Percentiles rank a stretch among this genome's conserved stretches.
Evolutionary conservation across 2,329 filamentous ascomycete species (phyloP).

Genomic region (Macroventuria anomochaeta): DNA sequence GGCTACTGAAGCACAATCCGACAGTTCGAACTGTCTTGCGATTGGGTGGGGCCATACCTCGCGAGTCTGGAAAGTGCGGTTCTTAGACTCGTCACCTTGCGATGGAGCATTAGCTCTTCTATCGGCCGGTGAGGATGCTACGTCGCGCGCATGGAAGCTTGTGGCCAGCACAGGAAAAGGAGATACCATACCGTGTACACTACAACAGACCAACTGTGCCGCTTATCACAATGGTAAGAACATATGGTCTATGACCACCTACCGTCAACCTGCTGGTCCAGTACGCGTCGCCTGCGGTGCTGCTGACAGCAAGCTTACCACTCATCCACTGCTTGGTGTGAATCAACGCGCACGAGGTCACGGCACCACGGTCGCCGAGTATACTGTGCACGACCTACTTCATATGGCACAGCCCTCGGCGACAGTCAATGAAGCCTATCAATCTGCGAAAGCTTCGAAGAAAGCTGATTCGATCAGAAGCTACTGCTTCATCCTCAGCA

Average conservation of each 20-base stretch:
- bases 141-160: constrained; percentile 71
- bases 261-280: not conserved
- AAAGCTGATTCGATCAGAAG: constrained; percentile 59
- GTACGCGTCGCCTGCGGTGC: constrained; percentile 63
- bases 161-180: constrained; percentile 7
- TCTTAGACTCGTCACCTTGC: constrained; percentile 53
- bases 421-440: not conserved
- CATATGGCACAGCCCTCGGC: constrained; percentile 14
- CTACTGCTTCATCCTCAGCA: constrained; percentile 67
- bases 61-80: constrained; percentile 86
- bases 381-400: constrained; percentile 36
- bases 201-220: constrained; percentile 64
- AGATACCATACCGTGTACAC: constrained; percentile 28
- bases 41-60: constrained; percentile 85
- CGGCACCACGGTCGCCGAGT: constrained; percentile 23
- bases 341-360: not conserved
- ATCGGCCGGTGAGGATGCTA: constrained; percentile 86
- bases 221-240: constrained; percentile 84
- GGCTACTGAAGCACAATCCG: constrained; percentile 30
- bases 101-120: constrained; percentile 60
- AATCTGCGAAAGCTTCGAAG: constrained; percentile 29
- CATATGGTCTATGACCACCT: constrained; percentile 70
- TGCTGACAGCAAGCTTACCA: constrained; percentile 72
- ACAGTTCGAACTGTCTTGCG: constrained; percentile 59
- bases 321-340: constrained; percentile 18